phyloP scores from a whole-genome alignment of 2,329 filamentous ascomycete genomes.

The Ascochyta rabiei region DNA sequence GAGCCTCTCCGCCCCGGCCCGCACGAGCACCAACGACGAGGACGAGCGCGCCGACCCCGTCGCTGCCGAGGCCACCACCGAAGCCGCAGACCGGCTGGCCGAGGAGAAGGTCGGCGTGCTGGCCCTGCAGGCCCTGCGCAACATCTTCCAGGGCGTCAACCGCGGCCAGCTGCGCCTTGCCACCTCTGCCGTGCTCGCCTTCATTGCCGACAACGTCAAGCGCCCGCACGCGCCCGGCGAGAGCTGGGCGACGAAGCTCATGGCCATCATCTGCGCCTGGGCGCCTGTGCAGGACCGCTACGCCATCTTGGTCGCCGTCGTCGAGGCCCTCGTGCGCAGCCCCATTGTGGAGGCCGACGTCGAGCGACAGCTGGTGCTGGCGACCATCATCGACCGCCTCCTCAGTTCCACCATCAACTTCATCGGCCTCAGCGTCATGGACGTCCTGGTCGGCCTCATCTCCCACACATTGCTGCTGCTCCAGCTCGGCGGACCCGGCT shows the following conservation, averaged over 20 bases:
- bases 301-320: conserved; percentile 80
- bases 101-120: conserved; percentile 87
- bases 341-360: conserved; percentile 74
- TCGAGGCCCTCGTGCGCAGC: conserved; percentile 75
- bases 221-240: conserved; percentile 45
- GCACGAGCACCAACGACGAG: conserved; percentile 63
- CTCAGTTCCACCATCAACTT: conserved; percentile 89
- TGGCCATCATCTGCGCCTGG: conserved; percentile 82
- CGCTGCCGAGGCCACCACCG: conserved; percentile 78
- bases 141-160: conserved; percentile 83
- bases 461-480: conserved; percentile 81
- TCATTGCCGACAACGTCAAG: conserved; percentile 59
- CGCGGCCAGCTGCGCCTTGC: conserved; percentile 80
- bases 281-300: conserved; percentile 94
- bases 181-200: conserved; percentile 74
- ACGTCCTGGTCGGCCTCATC: conserved; percentile 83
- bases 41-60: conserved; percentile 69
- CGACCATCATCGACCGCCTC: conserved; percentile 79
- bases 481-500: conserved; percentile 62
- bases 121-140: conserved; percentile 84
- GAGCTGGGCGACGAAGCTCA: conserved; percentile 83
- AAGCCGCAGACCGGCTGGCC: conserved; percentile 85
- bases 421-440: conserved; percentile 95
- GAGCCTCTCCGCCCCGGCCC: conserved; percentile 75
- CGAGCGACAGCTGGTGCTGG: conserved; percentile 74